Conservation (phyloP, 2,329 filamentous ascomycete species). For the Aspergillus transmontanensis region DNA sequence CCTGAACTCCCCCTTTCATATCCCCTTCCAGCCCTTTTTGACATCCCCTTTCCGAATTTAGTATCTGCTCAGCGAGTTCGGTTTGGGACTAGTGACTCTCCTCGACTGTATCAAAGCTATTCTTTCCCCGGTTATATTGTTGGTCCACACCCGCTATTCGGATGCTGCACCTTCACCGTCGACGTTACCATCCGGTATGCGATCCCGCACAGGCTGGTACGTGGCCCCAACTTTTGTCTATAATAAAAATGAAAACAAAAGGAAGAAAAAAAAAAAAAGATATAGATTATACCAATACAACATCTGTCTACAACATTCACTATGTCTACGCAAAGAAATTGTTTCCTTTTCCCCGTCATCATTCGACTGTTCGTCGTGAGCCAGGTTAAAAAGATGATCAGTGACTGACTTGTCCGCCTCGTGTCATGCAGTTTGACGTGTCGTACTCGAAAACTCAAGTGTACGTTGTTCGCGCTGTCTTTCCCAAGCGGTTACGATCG, state of each 20-base stretch:
- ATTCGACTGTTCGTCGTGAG: not conserved
- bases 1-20: not conserved
- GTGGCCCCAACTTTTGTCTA: constrained; percentile 16
- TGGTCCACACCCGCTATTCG: constrained; percentile 15
- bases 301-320: not conserved
- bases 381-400: not conserved
- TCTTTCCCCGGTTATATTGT: constrained; percentile 6
- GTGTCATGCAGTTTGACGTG: constrained; percentile 53
- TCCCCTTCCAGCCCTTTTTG: constrained; percentile 1
- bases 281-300: not conserved
- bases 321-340: not conserved
- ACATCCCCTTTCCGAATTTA: constrained; percentile 8
- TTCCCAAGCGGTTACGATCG: not conserved
- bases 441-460: constrained; percentile 65
- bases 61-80: constrained; percentile 8
- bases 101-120: constrained; percentile 11
- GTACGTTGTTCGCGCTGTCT: constrained; percentile 32
- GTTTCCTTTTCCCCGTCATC: not conserved
- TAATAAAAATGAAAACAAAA: not conserved
- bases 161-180: constrained; percentile 30
- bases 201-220: constrained; percentile 48
- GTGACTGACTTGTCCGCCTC: not conserved
- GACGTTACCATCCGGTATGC: constrained; percentile 38
- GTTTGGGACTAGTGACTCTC: constrained; percentile 14
- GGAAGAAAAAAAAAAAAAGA: not conserved